Evolutionary conservation across 768 basidiomycete genomes (phyloP), one percentile per base, ranked within the genome.

Genomic region (Psilocybe subaeruginosa): DNA sequence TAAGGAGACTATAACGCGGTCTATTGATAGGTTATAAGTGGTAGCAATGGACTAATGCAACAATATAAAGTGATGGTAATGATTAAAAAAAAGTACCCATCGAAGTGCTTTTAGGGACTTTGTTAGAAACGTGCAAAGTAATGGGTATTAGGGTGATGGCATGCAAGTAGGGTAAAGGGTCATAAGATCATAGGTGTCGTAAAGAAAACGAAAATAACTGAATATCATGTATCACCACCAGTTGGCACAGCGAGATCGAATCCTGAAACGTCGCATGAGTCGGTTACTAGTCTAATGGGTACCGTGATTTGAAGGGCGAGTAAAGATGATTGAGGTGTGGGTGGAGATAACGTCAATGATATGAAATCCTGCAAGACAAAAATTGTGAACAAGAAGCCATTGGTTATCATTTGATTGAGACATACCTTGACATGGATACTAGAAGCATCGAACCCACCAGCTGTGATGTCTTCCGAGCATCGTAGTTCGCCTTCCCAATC

Each of bases 401-500:
- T 49, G 35, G 16, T 19, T n/a, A 16, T 6, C n/a, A 8, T 7
- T 3, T 19, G 17, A 54, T 11, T 49, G 4, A 23, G 50, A 68
- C 74, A 66, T 58, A 80, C 82, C 70, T 79, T 78, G 47, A 82
- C 76, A 14, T 72, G 62, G 3, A 87, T 70, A 45, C 78, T 76
- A 11, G 70, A 78, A 1, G 80, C 77, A 31, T 57, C 66, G 72
- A 89, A 89, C 8, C 82, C 74, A 29, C 82, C 81, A 46, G 76
- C 74, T 0, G 69, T 72, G 46, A 80, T 70, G 45, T 80, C 73
- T n/a, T 74, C 67, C 11, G 70, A 64, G 47, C 77, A 58, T 4
- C 49, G 43, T 16, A 88, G 62, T 58, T 82, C 79, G 11, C 88
- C 89, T 62, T 84, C 85, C 82, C 87, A 91, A 64, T 89, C 87